Percentiles rank a stretch among this genome's conserved stretches.
Evolutionary conservation across 106 monocot genomes (phyloP).

Genomic region (Platanthera zijinensis): DNA sequence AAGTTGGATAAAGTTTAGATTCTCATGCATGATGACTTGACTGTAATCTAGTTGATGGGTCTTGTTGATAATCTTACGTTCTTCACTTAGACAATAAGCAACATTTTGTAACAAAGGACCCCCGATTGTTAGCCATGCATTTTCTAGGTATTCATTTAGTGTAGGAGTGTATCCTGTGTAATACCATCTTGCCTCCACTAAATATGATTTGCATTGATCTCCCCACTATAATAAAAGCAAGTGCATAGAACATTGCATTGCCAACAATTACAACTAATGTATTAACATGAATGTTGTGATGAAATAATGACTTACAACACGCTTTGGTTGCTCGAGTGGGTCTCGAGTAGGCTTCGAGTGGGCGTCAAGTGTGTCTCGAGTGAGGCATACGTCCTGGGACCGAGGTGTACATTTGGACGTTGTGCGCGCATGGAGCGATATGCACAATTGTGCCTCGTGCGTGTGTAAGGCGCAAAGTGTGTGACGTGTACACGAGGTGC

Average conservation of each 20-base stretch:
- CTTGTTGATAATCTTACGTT: not conserved
- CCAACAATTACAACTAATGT: not conserved
- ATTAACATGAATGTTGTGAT: not conserved
- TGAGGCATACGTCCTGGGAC: too few relatives aligned
- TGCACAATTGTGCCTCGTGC: too few relatives aligned
- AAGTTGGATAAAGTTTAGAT: too few relatives aligned
- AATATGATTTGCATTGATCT: conserved; percentile 16
- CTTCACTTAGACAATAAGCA: not conserved
- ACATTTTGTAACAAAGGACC: not conserved
- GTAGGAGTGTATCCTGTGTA: conserved; percentile 8
- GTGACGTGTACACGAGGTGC: too few relatives aligned
- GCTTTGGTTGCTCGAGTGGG: not conserved
- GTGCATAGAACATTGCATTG: not conserved
- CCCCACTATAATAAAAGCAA: conserved; percentile 14
- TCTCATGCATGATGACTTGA: too few relatives aligned
- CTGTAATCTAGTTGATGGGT: too few relatives aligned
- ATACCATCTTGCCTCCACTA: conserved; percentile 28
- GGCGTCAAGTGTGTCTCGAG: too few relatives aligned
- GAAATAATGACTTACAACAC: not conserved
- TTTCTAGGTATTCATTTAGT: conserved; percentile 19
- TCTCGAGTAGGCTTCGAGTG: too few relatives aligned
- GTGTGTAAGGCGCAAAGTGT: too few relatives aligned
- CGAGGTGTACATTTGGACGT: too few relatives aligned
- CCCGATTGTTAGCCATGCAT: conserved; percentile 1
- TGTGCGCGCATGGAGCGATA: too few relatives aligned